These are phyloP conservation scores for Aspergillus nanangensis DNA, from an alignment of 495 filamentous ascomycete species.

Conservation along the genomic window DNA sequence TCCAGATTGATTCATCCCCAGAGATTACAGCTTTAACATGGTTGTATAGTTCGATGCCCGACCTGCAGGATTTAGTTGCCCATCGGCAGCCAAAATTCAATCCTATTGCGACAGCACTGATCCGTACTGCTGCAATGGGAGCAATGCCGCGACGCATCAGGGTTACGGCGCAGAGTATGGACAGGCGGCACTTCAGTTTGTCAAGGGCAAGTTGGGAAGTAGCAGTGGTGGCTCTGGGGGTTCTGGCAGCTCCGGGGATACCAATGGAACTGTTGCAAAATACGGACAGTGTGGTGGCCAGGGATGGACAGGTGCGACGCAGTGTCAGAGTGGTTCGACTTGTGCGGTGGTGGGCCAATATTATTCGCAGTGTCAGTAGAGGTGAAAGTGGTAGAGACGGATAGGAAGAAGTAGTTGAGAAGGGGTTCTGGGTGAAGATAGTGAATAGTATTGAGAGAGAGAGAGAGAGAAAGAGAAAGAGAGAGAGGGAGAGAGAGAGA, in stretches of 20 bases:
- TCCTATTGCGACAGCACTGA: constrained; percentile 60
- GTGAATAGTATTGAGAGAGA: no score
- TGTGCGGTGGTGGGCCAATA: constrained; percentile 11
- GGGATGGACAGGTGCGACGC: constrained; percentile 24
- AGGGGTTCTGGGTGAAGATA: no score
- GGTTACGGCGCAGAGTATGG: constrained; percentile 57
- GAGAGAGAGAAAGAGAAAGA: no score
- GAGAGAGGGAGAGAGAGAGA: no score
- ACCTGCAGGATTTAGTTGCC: constrained; percentile 51
- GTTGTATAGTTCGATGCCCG: constrained; percentile 48
- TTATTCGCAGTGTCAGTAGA: constrained; percentile 18
- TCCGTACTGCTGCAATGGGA: constrained; percentile 63
- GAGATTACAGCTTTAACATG: no score
- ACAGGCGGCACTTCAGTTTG: constrained; percentile 49
- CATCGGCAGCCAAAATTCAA: constrained; percentile 48
- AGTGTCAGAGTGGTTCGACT: constrained; percentile 14
- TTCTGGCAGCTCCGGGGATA: neutral
- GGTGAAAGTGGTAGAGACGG: no score
- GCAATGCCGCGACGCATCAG: constrained; percentile 50
- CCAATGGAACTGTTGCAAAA: neutral
- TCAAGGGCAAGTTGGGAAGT: constrained; percentile 40
- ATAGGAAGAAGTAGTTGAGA: no score
- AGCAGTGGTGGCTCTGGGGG: neutral
- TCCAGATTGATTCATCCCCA: neutral
- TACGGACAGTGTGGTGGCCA: constrained; percentile 37